Evolutionary conservation across 2,329 filamentous ascomycete species (phyloP), one percentile per base, ranked within the genome.

Genomic region (Monosporascus sp.): DNA sequence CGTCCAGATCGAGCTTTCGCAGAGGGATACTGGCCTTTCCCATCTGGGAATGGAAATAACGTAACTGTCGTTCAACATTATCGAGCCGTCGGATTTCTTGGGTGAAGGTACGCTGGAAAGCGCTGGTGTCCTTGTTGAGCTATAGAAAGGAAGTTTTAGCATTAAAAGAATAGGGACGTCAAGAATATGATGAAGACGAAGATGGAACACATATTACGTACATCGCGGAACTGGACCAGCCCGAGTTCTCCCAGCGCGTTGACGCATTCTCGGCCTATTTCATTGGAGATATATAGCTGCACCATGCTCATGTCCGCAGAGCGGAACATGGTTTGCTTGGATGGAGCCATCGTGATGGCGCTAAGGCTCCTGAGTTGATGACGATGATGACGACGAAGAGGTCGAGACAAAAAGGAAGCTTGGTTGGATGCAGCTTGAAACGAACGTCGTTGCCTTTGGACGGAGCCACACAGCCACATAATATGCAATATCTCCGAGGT

Each of bases 241-340:
- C 94, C 94, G 68, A 99, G 84, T 82, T 99, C 94, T 69, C 94
- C 94, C 61, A 99, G 80, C 53, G 93, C 93, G 69, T 92, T 96
- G 59, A 97, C 92, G 66, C 97, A 93, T 78, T 99, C 95, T 70
- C 94, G 86, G 65, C 94, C 93, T 65, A 99, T 97, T 81, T 99
- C 94, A 72, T 97, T 97, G 69, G 94, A 91, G 68, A 99, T 95
- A 77, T 97, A 99, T 69, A 99, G 88, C 86, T 99, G 94, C 69
- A 96, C 96, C 87, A 99, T 88, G 82, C 91, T 97, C 94, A 99
- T 99, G 76, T 97, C 90, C 90, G 91, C 90, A 72, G 94, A 99
- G 83, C 95, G 93, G 86, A 99, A 97, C 80, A 97, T 90, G 75
- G 92, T 96, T 78, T 97, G 91, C 77, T 90, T 77, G 71, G 78